phyloP scores from a whole-genome alignment of 129 eudicot genomes.

The Tanacetum coccineum region DNA sequence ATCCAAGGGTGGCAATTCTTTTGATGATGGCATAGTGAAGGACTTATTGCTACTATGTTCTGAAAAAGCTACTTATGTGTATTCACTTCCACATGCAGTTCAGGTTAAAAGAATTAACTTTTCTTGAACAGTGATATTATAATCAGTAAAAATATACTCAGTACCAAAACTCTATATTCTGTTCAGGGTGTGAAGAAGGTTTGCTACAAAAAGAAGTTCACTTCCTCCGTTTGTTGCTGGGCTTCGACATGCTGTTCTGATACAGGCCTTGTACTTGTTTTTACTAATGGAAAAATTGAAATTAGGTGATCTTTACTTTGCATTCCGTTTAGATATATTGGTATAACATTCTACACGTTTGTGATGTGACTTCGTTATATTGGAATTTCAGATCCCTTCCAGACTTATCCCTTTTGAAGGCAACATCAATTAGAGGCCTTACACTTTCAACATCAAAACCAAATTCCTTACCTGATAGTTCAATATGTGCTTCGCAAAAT shows the following conservation, averaged over 20 bases:
- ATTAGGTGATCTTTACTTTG: conserved; percentile 51
- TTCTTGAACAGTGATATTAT: background rate
- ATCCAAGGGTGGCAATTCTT: conserved; percentile 38
- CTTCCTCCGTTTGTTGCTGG: conserved; percentile 74
- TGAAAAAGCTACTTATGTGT: conserved; percentile 79
- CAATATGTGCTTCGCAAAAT: conserved; percentile 57
- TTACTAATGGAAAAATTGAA: conserved; percentile 69
- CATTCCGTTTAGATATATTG: conserved; percentile 1
- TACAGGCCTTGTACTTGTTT: conserved; percentile 69
- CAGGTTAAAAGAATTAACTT: conserved; percentile 43
- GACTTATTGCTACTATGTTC: conserved; percentile 64
- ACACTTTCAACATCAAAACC: conserved; percentile 46
- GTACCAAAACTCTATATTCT: background rate
- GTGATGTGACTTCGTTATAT: conserved; percentile 8
- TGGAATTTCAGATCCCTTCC: conserved; percentile 75
- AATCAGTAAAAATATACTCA: background rate
- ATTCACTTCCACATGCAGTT: conserved; percentile 65
- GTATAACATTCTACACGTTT: background rate
- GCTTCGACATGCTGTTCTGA: conserved; percentile 69
- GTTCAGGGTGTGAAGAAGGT: conserved; percentile 88
- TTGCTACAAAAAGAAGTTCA: conserved; percentile 76
- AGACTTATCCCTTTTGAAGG: conserved; percentile 73
- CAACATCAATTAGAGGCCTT: conserved; percentile 77
- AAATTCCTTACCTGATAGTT: conserved; percentile 44
- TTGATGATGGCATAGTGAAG: conserved; percentile 51